Evolutionary conservation across 1,284 basidiomycete genomes (phyloP).

Genomic region (Rhodotorula sp.): DNA sequence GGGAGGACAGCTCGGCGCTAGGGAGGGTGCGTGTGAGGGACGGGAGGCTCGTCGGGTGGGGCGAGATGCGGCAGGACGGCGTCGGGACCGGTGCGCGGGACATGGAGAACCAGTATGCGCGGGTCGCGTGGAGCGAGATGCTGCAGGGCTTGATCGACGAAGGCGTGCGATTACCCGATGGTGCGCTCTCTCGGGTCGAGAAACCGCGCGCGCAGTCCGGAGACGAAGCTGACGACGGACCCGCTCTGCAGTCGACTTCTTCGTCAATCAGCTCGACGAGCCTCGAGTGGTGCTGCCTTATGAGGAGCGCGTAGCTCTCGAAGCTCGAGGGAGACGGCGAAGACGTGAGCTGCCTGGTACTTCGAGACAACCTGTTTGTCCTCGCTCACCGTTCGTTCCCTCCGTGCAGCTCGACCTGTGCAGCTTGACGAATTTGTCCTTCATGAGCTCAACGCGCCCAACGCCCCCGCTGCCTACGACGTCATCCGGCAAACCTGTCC

Average conservation of each 20-base stretch:
- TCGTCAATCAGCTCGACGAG: conserved; percentile 31
- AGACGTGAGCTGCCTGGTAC: not conserved
- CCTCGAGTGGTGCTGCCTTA: conserved; percentile 22
- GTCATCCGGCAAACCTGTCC: conserved; percentile 22
- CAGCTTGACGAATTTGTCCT: conserved; percentile 2
- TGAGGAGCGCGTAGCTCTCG: conserved; percentile 8
- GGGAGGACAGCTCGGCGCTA: not conserved
- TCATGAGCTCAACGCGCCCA: not conserved
- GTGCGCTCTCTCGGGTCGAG: conserved; percentile 3
- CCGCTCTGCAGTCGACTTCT: conserved; percentile 22
- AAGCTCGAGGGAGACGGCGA: not conserved
- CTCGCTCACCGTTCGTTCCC: not conserved
- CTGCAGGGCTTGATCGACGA: not conserved
- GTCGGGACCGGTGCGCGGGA: not conserved
- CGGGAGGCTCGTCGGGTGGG: conserved; percentile 5
- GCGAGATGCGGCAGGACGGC: conserved; percentile 4
- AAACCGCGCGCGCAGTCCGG: not conserved
- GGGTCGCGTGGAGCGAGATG: conserved; percentile 17
- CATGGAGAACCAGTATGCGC: not conserved
- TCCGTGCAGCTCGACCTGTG: not conserved
- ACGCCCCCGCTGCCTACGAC: not conserved
- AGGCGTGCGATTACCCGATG: conserved; percentile 17
- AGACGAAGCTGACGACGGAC: not conserved
- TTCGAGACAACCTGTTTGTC: too few species aligned
- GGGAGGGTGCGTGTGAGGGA: conserved; percentile 16